A percentile compares a stretch with the other conserved stretches of the same genome.
phyloP scores from a whole-genome alignment of 2,329 filamentous ascomycete genomes.

The Akanthomyces muscarius region DNA sequence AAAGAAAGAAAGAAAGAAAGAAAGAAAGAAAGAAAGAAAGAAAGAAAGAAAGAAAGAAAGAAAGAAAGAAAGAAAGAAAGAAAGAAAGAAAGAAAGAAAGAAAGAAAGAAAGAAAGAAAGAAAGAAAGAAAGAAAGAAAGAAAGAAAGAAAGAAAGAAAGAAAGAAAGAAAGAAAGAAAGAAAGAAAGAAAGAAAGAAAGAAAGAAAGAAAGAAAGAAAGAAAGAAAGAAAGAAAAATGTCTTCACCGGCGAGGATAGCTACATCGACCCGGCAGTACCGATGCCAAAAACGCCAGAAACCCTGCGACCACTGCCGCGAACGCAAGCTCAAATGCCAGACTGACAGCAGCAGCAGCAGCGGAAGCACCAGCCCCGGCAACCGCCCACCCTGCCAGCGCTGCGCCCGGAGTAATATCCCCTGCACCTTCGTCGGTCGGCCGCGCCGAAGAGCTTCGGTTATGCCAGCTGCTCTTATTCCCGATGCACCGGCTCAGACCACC shows the following conservation, averaged over 20 bases:
- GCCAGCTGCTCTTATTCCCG: background rate
- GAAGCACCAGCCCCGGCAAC: background rate
- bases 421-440: conserved; percentile 19
- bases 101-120: background rate
- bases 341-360: background rate
- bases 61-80: background rate
- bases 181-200: background rate
- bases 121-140: background rate
- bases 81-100: background rate
- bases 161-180: background rate
- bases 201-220: background rate
- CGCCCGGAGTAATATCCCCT: conserved; percentile 6
- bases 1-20: background rate
- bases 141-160: background rate
- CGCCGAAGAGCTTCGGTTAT: conserved; percentile 1
- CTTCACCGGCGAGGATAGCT: background rate
- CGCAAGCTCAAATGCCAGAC: conserved; percentile 20
- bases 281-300: conserved; percentile 19
- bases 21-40: background rate
- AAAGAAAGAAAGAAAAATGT: background rate
- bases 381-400: conserved; percentile 16
- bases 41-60: background rate
- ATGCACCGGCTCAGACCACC: background rate
- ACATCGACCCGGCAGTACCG: conserved; percentile 16
- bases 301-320: conserved; percentile 16